Conservation (phyloP, 225 moss, liverwort and hornwort species). For the Thuidium tamariscinum region DNA sequence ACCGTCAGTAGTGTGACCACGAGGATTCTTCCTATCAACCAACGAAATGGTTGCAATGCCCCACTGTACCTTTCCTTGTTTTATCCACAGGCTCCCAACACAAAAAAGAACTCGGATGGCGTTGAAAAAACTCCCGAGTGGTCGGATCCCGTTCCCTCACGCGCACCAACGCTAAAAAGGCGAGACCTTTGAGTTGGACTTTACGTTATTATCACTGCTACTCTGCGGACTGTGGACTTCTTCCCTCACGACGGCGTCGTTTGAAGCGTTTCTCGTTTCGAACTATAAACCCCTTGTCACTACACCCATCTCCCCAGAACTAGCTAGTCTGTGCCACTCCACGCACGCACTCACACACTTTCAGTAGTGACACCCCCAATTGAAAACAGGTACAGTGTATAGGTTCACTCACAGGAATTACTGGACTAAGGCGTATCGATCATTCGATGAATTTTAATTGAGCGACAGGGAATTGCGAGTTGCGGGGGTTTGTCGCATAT, state of each 20-base stretch:
- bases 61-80: not conserved
- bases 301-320: not conserved
- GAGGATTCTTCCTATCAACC: not conserved
- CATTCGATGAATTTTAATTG: not conserved
- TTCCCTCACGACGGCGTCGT: not conserved
- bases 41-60: not conserved
- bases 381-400: not conserved
- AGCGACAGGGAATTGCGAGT: not conserved
- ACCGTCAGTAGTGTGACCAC: not conserved
- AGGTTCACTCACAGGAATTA: not conserved
- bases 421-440: not conserved
- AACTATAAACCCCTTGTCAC: not conserved
- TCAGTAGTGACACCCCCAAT: too few species aligned
- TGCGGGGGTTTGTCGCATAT: not conserved
- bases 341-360: not conserved
- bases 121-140: not conserved
- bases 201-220: not conserved
- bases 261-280: not conserved
- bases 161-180: not conserved
- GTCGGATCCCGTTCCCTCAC: not conserved
- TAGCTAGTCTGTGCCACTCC: not conserved
- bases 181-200: not conserved
- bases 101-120: not conserved
- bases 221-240: not conserved
- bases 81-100: not conserved